Conservation (phyloP, 2,329 filamentous ascomycete genomes). For the Epichloe aotearoae region DNA sequence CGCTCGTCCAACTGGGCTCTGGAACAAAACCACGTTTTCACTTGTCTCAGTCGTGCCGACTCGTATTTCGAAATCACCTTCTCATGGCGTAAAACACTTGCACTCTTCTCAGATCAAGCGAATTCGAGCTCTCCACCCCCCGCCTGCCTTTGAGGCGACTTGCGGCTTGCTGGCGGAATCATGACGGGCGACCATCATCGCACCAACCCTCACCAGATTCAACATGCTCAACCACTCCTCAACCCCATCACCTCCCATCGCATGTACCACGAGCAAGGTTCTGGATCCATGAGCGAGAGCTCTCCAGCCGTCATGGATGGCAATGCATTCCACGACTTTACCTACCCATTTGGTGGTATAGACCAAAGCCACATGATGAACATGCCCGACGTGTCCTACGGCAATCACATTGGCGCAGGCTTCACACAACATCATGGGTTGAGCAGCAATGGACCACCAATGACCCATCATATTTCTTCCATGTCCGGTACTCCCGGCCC, state of each 20-base stretch:
- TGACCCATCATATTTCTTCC: conserved; percentile 8
- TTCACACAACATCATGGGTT: conserved; percentile 20
- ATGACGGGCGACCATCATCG: conserved; percentile 19
- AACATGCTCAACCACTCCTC: conserved; percentile 18
- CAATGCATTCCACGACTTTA: conserved; percentile 38
- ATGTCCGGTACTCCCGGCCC: conserved; percentile 11
- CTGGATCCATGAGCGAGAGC: conserved; percentile 11
- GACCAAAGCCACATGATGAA: conserved; percentile 15
- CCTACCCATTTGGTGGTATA: conserved; percentile 32
- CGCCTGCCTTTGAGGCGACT: not conserved
- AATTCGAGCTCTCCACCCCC: not conserved
- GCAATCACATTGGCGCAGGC: conserved; percentile 17
- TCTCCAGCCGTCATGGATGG: conserved; percentile 26
- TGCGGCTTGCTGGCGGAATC: conserved; percentile 6
- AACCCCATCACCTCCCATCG: conserved; percentile 11
- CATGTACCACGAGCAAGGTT: conserved; percentile 11
- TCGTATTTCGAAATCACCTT: not conserved
- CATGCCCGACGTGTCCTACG: conserved; percentile 21
- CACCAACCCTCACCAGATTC: conserved; percentile 16
- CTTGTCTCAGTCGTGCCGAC: too few relatives aligned
- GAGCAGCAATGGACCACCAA: conserved; percentile 7
- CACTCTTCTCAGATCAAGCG: not conserved
- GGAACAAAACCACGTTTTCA: too few relatives aligned
- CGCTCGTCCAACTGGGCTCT: not conserved
- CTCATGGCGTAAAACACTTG: not conserved